These are phyloP conservation scores for Panaeolus papilionaceus DNA, from an alignment of 768 basidiomycete genomes.

Conservation along the genomic window DNA sequence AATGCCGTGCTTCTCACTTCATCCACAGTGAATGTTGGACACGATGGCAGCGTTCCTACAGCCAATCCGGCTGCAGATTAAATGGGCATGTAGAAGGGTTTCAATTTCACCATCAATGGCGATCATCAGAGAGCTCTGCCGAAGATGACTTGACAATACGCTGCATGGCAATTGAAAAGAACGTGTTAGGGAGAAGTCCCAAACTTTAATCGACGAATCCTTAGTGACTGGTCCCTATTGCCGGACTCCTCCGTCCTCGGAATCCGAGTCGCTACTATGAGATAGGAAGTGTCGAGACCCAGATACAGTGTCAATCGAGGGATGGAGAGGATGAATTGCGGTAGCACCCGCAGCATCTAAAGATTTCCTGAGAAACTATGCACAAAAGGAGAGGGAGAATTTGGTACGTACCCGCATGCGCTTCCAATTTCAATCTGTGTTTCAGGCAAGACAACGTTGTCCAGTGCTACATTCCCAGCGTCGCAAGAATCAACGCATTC, in stretches of 20 bases:
- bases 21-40: too few species aligned
- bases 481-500: not conserved
- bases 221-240: not conserved
- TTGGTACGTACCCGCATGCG: not conserved
- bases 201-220: slow-evolving; percentile 7
- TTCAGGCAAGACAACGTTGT: not conserved
- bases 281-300: slow-evolving; percentile 77
- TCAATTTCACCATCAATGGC: too few species aligned
- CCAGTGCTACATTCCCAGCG: not conserved
- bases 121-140: not conserved
- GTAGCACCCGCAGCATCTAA: slow-evolving; percentile 79
- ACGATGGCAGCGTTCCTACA: too few species aligned
- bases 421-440: not conserved
- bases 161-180: not conserved
- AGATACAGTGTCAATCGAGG: slow-evolving; percentile 67
- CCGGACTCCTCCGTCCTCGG: slow-evolving; percentile 25
- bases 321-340: slow-evolving; percentile 69
- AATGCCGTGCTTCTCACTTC: not conserved
- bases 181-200: not conserved
- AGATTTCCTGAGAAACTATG: not conserved
- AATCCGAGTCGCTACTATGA: slow-evolving; percentile 29
- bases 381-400: not conserved
- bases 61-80: too few species aligned
- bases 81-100: too few species aligned
- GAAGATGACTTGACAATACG: not conserved